These are phyloP conservation scores for Iodosphaeria phyllophila DNA, from an alignment of 2,329 filamentous ascomycete species.

Conservation along the genomic window DNA sequence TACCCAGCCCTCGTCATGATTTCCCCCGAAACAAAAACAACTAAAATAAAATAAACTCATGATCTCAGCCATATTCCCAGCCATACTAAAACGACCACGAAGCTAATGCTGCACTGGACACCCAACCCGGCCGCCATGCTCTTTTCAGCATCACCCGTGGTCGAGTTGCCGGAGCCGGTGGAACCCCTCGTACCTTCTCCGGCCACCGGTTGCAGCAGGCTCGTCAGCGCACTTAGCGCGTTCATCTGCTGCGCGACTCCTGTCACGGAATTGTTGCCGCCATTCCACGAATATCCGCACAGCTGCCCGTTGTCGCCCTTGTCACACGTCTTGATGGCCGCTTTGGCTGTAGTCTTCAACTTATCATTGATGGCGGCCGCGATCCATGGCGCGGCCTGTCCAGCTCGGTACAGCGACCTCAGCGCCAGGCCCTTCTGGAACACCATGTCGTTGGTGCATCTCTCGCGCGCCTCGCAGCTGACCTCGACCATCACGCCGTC, in stretches of 20 bases:
- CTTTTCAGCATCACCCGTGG: too few relatives aligned
- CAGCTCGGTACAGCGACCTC: constrained; percentile 25
- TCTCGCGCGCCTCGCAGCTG: constrained; percentile 26
- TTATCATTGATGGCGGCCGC: constrained; percentile 15
- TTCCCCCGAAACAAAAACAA: too few relatives aligned
- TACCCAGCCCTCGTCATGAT: too few relatives aligned
- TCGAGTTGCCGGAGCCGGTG: too few relatives aligned
- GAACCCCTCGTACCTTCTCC: too few relatives aligned
- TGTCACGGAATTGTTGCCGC: constrained; percentile 26
- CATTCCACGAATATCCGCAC: constrained; percentile 35
- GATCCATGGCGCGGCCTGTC: constrained; percentile 18
- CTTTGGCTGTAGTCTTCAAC: constrained; percentile 17
- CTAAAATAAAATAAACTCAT: too few relatives aligned
- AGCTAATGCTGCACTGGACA: too few relatives aligned
- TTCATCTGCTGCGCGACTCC: constrained; percentile 37
- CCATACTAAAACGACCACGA: too few relatives aligned
- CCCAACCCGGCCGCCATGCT: too few relatives aligned
- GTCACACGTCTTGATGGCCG: constrained; percentile 18
- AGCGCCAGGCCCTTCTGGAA: constrained; percentile 39
- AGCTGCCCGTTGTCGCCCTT: constrained; percentile 17
- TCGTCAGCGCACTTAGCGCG: constrained; percentile 23
- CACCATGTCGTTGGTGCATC: constrained; percentile 34
- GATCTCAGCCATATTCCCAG: too few relatives aligned
- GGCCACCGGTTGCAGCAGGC: too few relatives aligned
- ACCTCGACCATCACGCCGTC: constrained; percentile 30